Conservation (phyloP, 495 filamentous ascomycete genomes). For the Astrothelium macrocarpum region DNA sequence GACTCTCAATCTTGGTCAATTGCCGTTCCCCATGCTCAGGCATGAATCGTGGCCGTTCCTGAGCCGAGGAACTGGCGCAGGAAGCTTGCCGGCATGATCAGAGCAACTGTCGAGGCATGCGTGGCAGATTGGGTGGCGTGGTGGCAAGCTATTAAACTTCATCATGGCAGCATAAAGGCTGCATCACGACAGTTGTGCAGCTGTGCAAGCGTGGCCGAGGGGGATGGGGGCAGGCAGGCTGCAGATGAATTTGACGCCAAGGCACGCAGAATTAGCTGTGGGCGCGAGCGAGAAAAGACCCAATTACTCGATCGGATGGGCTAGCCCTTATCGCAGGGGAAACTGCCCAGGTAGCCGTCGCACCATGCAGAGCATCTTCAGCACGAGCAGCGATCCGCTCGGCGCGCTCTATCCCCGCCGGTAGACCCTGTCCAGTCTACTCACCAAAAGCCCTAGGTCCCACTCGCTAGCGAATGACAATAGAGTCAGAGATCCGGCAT, state of each 20-base stretch:
- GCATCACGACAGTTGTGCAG: neutral
- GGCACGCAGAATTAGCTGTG: neutral
- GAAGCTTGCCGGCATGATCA: neutral
- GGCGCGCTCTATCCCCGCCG: conserved; percentile 3
- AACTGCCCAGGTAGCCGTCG: neutral
- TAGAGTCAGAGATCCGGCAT: conserved; percentile 2
- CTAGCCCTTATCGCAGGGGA: neutral
- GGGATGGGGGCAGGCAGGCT: too few relatives aligned
- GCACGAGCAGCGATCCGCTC: conserved; percentile 4
- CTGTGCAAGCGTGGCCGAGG: neutral
- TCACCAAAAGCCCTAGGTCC: neutral
- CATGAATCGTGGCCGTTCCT: neutral
- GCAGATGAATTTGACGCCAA: neutral
- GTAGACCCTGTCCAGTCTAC: neutral
- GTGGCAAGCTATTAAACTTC: neutral
- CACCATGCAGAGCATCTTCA: conserved; percentile 3
- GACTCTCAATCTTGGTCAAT: neutral
- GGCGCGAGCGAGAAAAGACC: neutral
- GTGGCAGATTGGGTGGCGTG: neutral
- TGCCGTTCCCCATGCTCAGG: neutral
- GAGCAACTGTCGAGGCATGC: neutral
- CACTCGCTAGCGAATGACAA: neutral
- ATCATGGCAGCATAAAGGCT: conserved; percentile 1
- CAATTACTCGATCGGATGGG: neutral
- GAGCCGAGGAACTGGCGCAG: neutral